Conservation (phyloP, 345 rosid genomes). For the Sapria himalayana region DNA sequence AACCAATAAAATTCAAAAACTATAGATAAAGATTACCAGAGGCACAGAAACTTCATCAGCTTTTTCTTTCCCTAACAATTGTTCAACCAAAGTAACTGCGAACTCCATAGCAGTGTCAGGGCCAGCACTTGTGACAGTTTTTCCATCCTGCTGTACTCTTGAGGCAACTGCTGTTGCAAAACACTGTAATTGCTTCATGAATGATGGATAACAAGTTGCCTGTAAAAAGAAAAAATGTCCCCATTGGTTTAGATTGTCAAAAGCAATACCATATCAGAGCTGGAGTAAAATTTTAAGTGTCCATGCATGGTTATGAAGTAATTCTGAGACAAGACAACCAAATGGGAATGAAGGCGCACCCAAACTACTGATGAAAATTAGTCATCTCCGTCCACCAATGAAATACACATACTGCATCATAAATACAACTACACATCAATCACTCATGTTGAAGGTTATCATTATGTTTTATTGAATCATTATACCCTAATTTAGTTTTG, state of each 20-base stretch:
- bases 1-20: not conserved
- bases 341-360: no score
- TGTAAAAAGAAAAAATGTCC: conserved; percentile 10
- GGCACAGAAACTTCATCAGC: conserved; percentile 51
- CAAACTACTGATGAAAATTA: no score
- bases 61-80: conserved; percentile 58
- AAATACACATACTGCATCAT: no score
- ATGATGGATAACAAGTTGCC: conserved; percentile 81
- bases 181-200: conserved; percentile 60
- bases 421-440: no score
- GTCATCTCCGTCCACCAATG: no score
- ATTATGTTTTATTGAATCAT: no score
- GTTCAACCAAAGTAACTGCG: conserved; percentile 47
- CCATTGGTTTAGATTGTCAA: not conserved
- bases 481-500: no score
- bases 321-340: no score
- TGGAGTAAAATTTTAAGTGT: no score
- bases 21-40: conserved; percentile 24
- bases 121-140: conserved; percentile 58
- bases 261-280: no score
- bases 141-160: conserved; percentile 66
- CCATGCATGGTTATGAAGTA: no score
- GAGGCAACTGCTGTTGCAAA: conserved; percentile 53
- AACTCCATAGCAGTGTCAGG: conserved; percentile 90
- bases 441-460: no score